Evolutionary conservation across 2,329 filamentous ascomycete genomes (phyloP).

Genomic region (Dactylellina sp.): DNA sequence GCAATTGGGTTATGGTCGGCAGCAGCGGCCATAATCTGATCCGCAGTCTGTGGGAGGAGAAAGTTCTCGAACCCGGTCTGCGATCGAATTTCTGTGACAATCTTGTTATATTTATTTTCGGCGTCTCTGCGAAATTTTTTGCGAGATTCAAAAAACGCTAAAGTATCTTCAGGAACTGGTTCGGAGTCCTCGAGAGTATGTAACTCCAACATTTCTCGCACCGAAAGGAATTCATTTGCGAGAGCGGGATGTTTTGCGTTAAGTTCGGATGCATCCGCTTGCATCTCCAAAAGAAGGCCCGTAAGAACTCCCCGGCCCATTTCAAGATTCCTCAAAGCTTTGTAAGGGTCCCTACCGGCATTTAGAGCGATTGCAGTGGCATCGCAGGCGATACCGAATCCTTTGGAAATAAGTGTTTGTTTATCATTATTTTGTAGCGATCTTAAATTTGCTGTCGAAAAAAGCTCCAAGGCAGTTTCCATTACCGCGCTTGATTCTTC

Average conservation of each 20-base stretch:
- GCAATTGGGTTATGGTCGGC: slow-evolving; percentile 60
- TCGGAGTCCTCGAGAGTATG: neutral
- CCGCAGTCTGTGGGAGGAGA: slow-evolving; percentile 55
- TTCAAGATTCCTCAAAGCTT: slow-evolving; percentile 59
- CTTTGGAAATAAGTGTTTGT: neutral
- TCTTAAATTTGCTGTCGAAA: neutral
- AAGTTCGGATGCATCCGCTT: slow-evolving; percentile 42
- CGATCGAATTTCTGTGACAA: slow-evolving; percentile 55
- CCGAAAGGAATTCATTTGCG: slow-evolving; percentile 12
- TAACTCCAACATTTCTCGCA: neutral
- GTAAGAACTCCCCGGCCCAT: slow-evolving; percentile 60
- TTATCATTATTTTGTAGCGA: slow-evolving; percentile 1
- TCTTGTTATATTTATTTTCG: slow-evolving; percentile 2
- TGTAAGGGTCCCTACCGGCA: slow-evolving; percentile 18
- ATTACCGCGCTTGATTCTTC: neutral
- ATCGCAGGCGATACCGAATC: neutral
- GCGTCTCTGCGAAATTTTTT: slow-evolving; percentile 10
- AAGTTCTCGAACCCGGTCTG: slow-evolving; percentile 61
- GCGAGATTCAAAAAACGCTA: neutral
- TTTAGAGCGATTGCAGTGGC: slow-evolving; percentile 36
- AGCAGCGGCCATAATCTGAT: slow-evolving; percentile 59
- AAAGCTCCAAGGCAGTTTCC: neutral
- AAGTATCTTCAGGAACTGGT: neutral
- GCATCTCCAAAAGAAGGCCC: slow-evolving; percentile 58
- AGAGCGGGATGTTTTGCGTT: slow-evolving; percentile 39